phyloP scores from a whole-genome alignment of 352 stramenopile species.

The Globisporangium sylvaticum region DNA sequence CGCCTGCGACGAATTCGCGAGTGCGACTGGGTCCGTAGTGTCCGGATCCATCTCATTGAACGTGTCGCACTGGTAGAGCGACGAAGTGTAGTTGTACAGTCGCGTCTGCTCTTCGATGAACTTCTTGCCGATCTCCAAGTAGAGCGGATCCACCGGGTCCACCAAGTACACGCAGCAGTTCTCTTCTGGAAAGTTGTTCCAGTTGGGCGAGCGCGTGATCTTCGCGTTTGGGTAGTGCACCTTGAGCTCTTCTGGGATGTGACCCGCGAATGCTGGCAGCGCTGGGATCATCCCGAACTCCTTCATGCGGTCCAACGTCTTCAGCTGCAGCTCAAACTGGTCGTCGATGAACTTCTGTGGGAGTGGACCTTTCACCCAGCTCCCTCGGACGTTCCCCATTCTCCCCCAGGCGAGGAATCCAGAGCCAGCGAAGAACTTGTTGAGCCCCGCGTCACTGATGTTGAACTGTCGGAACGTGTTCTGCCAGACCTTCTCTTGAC shows the following conservation, averaged over 20 bases:
- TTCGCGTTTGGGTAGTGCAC: conserved; percentile 65
- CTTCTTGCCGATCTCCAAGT: conserved; percentile 67
- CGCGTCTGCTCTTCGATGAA: conserved; percentile 70
- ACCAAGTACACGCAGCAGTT: conserved; percentile 86
- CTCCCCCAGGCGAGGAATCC: conserved; percentile 88
- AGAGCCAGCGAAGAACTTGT: conserved; percentile 88
- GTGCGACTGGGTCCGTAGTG: conserved; percentile 41
- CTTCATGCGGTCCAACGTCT: conserved; percentile 83
- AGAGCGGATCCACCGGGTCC: conserved; percentile 77
- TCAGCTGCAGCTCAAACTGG: conserved; percentile 70
- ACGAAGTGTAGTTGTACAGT: conserved; percentile 73
- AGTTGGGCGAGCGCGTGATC: conserved; percentile 78
- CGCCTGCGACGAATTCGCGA: conserved; percentile 51
- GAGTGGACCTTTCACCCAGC: conserved; percentile 79
- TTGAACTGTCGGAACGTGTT: conserved; percentile 85
- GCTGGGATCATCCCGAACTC: conserved; percentile 88
- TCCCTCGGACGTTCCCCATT: conserved; percentile 88
- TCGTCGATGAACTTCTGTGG: conserved; percentile 82
- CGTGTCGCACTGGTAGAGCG: conserved; percentile 75
- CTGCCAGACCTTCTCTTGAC: conserved; percentile 88
- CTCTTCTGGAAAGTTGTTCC: conserved; percentile 72
- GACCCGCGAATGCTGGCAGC: conserved; percentile 86
- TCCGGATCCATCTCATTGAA: conserved; percentile 84
- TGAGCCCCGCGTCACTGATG: conserved; percentile 62
- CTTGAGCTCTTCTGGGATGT: conserved; percentile 85